A percentile compares a stretch with the other conserved stretches of the same genome.
Evolutionary conservation across 352 stramenopile genomes (phyloP).

Genomic region (Phytophthora syringae): DNA sequence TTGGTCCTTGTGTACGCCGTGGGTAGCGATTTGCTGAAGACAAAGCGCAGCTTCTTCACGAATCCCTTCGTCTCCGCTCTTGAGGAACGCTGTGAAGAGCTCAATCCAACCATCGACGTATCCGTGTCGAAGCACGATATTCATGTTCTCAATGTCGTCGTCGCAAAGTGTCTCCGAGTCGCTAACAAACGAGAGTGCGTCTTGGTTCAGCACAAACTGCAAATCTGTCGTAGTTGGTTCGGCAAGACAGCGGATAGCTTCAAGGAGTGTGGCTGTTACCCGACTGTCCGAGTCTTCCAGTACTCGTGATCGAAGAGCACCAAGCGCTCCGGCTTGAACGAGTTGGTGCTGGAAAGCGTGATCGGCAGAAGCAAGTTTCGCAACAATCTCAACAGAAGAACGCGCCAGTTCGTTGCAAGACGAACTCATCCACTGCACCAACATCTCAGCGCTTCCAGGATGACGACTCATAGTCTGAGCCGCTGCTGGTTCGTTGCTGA

Average conservation of each 20-base stretch:
- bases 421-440: conserved; percentile 59
- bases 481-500: conserved; percentile 41
- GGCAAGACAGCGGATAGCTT: conserved; percentile 58
- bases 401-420: conserved; percentile 37
- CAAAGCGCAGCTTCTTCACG: conserved; percentile 61
- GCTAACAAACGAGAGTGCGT: conserved; percentile 69
- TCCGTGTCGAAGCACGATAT: conserved; percentile 43
- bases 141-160: conserved; percentile 63
- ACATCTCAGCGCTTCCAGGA: conserved; percentile 25
- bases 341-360: conserved; percentile 45
- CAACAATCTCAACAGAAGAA: conserved; percentile 48
- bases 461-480: conserved; percentile 35
- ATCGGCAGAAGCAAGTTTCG: conserved; percentile 44
- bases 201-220: conserved; percentile 51
- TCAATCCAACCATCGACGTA: conserved; percentile 85
- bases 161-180: conserved; percentile 58
- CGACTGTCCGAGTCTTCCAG: conserved; percentile 46
- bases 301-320: conserved; percentile 48
- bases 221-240: conserved; percentile 10
- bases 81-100: conserved; percentile 71
- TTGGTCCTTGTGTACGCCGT: conserved; percentile 58
- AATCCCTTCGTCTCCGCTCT: conserved; percentile 53
- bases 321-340: conserved; percentile 43
- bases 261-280: conserved; percentile 58
- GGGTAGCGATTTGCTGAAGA: conserved; percentile 57